Evolutionary conservation across 2,329 filamentous ascomycete genomes (phyloP), one percentile per base, ranked within the genome.

Genomic region (Stagonosporopsis tanaceti): DNA sequence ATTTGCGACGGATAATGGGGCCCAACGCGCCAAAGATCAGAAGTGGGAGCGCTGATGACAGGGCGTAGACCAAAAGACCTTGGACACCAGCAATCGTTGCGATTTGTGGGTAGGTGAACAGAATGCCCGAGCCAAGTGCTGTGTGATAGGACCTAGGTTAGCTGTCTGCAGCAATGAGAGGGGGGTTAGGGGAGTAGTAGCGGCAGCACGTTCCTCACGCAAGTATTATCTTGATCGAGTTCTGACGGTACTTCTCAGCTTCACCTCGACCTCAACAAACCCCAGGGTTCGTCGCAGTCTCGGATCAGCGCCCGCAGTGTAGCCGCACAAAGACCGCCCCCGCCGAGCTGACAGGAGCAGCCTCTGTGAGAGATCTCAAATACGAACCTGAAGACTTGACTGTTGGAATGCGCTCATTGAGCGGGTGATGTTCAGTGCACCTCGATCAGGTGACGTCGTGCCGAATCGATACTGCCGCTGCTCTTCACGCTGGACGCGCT

Each of bases 141-240:
- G 76, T 60, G 68, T 28, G 63, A 62, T 52, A 67, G 61, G 59
- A 48, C 51, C 72, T 75, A 72, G 62, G 72, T 77, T 60, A 77
- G 74, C 71, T 56, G 50, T 57, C 51, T 63, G 48, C 39, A 44
- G n/a, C 47, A 53, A 54, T 55, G 64, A 61, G 60, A 52, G 68
- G 59, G 68, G 70, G 67, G 73, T 34, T 6, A 15, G 75, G 80
- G 78, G 81, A 70, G 72, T 64, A 76, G 76, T 87, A 92, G 90
- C 90, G 91, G 91, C 91, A 93, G 90, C 91, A 94, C 91, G 85
- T 93, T 94, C 90, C 91, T 89, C 91, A 94, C 91, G 91, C 91
- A 95, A 95, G 91, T 89, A 93, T 94, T 95, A 94, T 91, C 91
- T 95, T 95, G 91, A 91, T 95, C 91, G 91, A 94, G 91, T 94